Evolutionary conservation across 495 filamentous ascomycete genomes (phyloP).

Genomic region (Staphylotrichum tortipilum): DNA sequence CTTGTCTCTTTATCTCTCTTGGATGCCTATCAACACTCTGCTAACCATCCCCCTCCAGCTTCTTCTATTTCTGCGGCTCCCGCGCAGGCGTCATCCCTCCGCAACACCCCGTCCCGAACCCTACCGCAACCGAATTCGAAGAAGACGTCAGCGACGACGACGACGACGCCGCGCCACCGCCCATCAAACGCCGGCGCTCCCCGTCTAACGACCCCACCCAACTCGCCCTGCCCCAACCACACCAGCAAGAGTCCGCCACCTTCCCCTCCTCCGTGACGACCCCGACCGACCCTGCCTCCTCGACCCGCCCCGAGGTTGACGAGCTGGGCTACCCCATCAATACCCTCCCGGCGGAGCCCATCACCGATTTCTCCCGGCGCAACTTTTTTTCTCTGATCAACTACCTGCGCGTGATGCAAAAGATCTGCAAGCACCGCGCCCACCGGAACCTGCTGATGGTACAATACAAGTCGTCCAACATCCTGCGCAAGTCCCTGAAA

Average conservation of each 20-base stretch:
- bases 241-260: slow-evolving; percentile 6
- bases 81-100: slow-evolving; percentile 28
- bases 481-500: slow-evolving; percentile 81
- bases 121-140: slow-evolving; percentile 21
- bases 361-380: slow-evolving; percentile 84
- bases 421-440: slow-evolving; percentile 88
- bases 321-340: slow-evolving; percentile 71
- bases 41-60: slow-evolving; percentile 40
- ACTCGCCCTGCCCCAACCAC: no score
- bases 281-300: slow-evolving; percentile 32
- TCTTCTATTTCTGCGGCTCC: slow-evolving; percentile 78
- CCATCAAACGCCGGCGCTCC: slow-evolving; percentile 54
- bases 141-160: slow-evolving; percentile 48
- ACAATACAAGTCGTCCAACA: slow-evolving; percentile 84
- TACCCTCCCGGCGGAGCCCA: slow-evolving; percentile 60
- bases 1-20: not conserved
- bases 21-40: not conserved
- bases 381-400: slow-evolving; percentile 93
- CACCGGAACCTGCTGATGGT: slow-evolving; percentile 90
- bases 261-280: slow-evolving; percentile 2
- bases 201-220: slow-evolving; percentile 23
- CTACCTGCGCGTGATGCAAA: slow-evolving; percentile 90
- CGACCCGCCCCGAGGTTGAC: slow-evolving; percentile 69
- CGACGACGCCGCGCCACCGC: slow-evolving; percentile 78
- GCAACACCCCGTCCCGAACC: slow-evolving; percentile 11